Percentiles rank a stretch among this genome's conserved stretches.
Conservation (phyloP, 768 basidiomycete genomes). For the Punctularia strigosozonata region DNA sequence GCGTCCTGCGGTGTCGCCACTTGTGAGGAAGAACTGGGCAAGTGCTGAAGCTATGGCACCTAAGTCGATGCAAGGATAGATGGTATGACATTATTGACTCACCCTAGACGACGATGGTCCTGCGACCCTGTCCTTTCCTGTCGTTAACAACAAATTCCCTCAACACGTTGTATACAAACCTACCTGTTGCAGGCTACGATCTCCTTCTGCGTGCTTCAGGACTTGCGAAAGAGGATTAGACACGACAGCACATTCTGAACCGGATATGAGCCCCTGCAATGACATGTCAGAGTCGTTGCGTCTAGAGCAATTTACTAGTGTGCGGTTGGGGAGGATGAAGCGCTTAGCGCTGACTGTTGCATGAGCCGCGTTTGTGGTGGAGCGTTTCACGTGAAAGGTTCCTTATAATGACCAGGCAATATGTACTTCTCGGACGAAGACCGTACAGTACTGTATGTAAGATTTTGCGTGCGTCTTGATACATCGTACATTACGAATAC, state of each 20-base stretch:
- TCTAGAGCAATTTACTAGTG: too few species aligned
- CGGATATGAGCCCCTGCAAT: conserved; percentile 71
- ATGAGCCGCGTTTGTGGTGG: too few species aligned
- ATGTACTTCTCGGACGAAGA: too few species aligned
- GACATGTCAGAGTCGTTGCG: conserved; percentile 39
- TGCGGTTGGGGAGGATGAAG: too few species aligned
- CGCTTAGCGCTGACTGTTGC: too few species aligned
- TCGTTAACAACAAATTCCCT: background rate
- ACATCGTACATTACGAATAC: too few species aligned
- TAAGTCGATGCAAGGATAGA: background rate
- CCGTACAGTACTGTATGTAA: too few species aligned
- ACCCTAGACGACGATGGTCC: conserved; percentile 67
- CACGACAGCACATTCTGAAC: conserved; percentile 77
- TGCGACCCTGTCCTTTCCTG: conserved; percentile 53
- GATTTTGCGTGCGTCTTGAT: too few species aligned
- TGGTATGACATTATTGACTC: conserved; percentile 12
- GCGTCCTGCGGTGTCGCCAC: conserved; percentile 54
- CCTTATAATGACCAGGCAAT: too few species aligned
- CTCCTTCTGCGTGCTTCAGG: conserved; percentile 80
- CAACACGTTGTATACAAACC: conserved; percentile 10
- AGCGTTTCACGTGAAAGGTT: too few species aligned
- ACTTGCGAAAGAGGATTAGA: conserved; percentile 85
- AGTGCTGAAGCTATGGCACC: conserved; percentile 51
- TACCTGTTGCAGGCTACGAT: conserved; percentile 82
- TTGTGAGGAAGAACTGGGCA: conserved; percentile 44